These are phyloP conservation scores for Ailanthus altissimus DNA, from an alignment of 345 rosid species.

Conservation along the genomic window DNA sequence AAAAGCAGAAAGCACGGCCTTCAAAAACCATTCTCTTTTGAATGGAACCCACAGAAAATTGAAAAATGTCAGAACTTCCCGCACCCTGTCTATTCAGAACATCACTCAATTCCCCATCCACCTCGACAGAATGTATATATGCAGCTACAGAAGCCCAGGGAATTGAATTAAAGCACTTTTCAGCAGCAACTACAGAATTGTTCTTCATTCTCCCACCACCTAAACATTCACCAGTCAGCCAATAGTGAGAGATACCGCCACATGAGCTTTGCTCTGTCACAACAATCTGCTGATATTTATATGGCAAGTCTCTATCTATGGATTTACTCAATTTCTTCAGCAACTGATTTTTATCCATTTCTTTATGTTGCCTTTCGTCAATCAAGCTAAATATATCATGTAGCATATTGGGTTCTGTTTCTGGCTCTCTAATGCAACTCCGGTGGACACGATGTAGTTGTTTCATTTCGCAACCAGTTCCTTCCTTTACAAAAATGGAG, in stretches of 20 bases:
- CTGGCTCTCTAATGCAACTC: slow-evolving; percentile 53
- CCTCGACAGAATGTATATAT: slow-evolving; percentile 62
- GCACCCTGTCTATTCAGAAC: slow-evolving; percentile 28
- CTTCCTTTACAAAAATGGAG: slow-evolving; percentile 81
- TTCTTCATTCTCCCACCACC: slow-evolving; percentile 50
- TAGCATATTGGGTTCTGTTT: slow-evolving; percentile 42
- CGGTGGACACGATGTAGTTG: slow-evolving; percentile 73
- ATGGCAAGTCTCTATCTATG: slow-evolving; percentile 56
- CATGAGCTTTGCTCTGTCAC: slow-evolving; percentile 72
- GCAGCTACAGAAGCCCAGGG: slow-evolving; percentile 99
- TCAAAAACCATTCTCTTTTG: slow-evolving; percentile 58
- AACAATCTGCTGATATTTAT: slow-evolving; percentile 73
- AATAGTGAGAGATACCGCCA: slow-evolving; percentile 65
- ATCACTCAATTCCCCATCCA: slow-evolving; percentile 34
- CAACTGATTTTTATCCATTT: slow-evolving; percentile 75
- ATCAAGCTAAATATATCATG: slow-evolving; percentile 61
- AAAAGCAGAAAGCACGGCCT: slow-evolving; percentile 95
- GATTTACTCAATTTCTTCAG: slow-evolving; percentile 65
- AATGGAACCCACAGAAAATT: slow-evolving; percentile 44
- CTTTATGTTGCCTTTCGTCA: slow-evolving; percentile 54
- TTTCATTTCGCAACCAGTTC: slow-evolving; percentile 73
- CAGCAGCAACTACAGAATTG: slow-evolving; percentile 35
- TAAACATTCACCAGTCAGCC: slow-evolving; percentile 89
- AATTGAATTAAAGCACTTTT: slow-evolving; percentile 64
- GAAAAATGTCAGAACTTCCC: slow-evolving; percentile 47